phyloP scores from a whole-genome alignment of 1,139 yeast species.

The Wickerhamomyces sp. region DNA sequence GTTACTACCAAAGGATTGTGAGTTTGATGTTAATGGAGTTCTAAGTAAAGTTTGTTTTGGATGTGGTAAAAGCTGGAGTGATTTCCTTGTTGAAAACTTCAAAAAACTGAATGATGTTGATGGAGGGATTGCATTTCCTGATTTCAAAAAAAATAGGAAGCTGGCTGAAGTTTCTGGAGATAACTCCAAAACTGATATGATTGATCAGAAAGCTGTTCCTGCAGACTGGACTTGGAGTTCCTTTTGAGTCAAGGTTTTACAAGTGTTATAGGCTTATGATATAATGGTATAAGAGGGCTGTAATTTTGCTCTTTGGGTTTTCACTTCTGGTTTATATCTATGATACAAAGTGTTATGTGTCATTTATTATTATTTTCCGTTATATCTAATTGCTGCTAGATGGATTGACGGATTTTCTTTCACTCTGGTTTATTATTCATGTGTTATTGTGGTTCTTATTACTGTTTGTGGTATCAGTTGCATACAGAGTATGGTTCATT shows the following conservation, averaged over 20 bases:
- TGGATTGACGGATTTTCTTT: too few species aligned
- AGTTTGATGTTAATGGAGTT: conserved; percentile 18
- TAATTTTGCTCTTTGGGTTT: too few species aligned
- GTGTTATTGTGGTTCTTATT: too few species aligned
- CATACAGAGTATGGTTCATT: too few species aligned
- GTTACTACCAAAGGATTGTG: conserved; percentile 11
- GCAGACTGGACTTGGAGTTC: conserved; percentile 27
- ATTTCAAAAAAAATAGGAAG: background rate
- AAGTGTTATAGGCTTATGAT: too few species aligned
- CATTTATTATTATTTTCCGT: too few species aligned
- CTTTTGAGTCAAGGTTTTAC: conserved; percentile 5
- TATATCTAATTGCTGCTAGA: too few species aligned
- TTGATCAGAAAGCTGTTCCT: conserved; percentile 14
- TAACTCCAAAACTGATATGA: background rate
- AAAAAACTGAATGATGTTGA: conserved; percentile 3
- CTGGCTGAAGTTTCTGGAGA: background rate
- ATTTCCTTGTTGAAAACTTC: conserved; percentile 15
- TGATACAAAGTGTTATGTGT: too few species aligned
- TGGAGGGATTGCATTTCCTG: background rate
- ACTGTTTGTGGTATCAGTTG: too few species aligned
- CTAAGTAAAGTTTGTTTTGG: conserved; percentile 21
- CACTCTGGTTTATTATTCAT: too few species aligned
- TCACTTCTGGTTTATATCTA: too few species aligned
- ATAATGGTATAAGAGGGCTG: too few species aligned
- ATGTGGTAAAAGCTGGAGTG: conserved; percentile 22